These are phyloP conservation scores for Raffaelea ambrosiae DNA, from an alignment of 2,329 filamentous ascomycete genomes.

Conservation along the genomic window DNA sequence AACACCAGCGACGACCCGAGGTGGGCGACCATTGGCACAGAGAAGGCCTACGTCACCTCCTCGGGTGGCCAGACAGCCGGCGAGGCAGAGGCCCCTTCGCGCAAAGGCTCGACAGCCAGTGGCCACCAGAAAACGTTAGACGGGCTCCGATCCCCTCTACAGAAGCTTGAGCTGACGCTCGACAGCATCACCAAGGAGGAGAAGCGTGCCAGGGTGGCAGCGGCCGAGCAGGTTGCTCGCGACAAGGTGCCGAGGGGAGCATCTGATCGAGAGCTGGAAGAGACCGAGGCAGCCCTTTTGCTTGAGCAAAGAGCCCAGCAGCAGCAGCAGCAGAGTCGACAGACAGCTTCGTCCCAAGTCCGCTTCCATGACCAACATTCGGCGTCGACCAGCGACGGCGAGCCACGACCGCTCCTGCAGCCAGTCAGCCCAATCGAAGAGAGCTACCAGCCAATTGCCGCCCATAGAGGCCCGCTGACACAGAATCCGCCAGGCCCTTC, in stretches of 20 bases:
- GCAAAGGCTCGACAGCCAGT: constrained; percentile 8
- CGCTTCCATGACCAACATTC: constrained; percentile 21
- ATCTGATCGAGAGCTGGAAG: constrained; percentile 2
- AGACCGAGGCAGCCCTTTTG: constrained; percentile 9
- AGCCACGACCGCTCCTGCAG: constrained; percentile 17
- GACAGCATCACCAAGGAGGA: constrained; percentile 94
- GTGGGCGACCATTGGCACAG: no score
- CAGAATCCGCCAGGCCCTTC: constrained; percentile 24
- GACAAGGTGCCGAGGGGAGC: constrained; percentile 42
- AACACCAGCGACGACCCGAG: neutral
- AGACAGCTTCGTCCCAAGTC: constrained; percentile 17
- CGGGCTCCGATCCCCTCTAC: constrained; percentile 78
- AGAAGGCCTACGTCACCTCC: neutral
- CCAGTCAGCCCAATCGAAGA: constrained; percentile 13
- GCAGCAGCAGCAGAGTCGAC: neutral
- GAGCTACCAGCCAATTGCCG: constrained; percentile 7
- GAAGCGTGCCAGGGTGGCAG: constrained; percentile 74
- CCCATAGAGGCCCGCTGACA: constrained; percentile 18
- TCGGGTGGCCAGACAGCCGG: constrained; percentile 6
- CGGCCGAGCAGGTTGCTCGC: constrained; percentile 67
- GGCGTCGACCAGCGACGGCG: constrained; percentile 15
- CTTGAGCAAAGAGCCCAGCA: constrained; percentile 13
- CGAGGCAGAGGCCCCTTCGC: neutral
- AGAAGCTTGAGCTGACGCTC: constrained; percentile 85
- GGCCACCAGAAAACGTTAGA: constrained; percentile 52